Evolutionary conservation across 2,329 filamentous ascomycete genomes (phyloP).

Genomic region (Pestalotiopsis sp.): DNA sequence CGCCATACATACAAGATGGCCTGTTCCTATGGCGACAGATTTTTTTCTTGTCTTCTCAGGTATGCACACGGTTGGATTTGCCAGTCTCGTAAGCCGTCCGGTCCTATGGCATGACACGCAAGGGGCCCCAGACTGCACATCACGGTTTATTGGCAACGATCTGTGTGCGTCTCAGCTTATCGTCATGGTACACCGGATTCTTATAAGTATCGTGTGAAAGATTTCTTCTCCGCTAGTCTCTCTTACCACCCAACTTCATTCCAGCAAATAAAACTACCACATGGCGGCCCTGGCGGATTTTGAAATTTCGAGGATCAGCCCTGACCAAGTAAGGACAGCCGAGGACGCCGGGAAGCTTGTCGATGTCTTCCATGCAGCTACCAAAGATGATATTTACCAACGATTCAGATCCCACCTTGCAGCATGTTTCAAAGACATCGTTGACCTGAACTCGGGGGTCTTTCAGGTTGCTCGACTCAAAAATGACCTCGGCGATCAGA

Average conservation of each 20-base stretch:
- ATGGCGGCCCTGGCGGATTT: not conserved
- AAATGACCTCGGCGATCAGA: not conserved
- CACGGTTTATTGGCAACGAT: not conserved
- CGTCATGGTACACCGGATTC: not conserved
- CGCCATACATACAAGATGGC: not conserved
- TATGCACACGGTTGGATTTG: not conserved
- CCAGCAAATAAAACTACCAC: not conserved
- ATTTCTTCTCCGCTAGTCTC: not conserved
- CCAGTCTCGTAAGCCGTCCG: not conserved
- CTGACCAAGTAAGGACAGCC: not conserved
- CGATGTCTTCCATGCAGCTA: not conserved
- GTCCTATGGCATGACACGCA: not conserved
- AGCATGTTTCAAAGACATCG: not conserved
- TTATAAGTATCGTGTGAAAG: not conserved
- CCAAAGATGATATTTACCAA: constrained; percentile 3
- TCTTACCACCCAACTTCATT: not conserved
- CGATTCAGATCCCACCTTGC: not conserved
- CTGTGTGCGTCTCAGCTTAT: not conserved
- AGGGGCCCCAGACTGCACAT: not conserved
- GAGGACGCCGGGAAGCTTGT: not conserved
- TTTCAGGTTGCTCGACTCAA: not conserved
- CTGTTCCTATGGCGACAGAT: not conserved
- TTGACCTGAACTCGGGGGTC: not conserved
- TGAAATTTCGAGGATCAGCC: not conserved
- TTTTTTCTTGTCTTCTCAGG: not conserved